Percentiles rank a stretch among this genome's conserved stretches.
Evolutionary conservation across 164 flowering plant species (phyloP).

Genomic region (Tetracentron sinense): DNA sequence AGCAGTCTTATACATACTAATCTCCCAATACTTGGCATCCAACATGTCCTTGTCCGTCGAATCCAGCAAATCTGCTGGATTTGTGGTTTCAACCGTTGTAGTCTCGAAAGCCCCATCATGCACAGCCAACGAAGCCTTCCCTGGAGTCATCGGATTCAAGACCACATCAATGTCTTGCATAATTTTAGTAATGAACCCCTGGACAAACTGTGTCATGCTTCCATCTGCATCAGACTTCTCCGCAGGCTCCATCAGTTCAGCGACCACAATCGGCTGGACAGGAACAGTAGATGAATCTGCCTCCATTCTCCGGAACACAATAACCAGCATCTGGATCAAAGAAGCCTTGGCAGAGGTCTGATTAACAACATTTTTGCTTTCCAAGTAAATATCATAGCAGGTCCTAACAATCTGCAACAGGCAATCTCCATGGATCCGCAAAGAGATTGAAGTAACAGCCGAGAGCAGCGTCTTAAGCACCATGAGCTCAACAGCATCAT

Average conservation of each 20-base stretch:
- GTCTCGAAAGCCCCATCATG: constrained; percentile 98
- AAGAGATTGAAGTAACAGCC: constrained; percentile 75
- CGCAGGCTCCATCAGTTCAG: constrained; percentile 87
- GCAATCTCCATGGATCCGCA: constrained; percentile 92
- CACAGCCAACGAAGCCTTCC: constrained; percentile 33
- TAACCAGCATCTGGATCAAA: constrained; percentile 90
- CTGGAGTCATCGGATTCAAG: constrained; percentile 55
- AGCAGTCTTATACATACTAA: constrained; percentile 98
- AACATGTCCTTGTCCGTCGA: constrained; percentile 99
- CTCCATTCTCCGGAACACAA: constrained; percentile 97
- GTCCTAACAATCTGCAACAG: constrained; percentile 85
- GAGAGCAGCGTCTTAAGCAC: constrained; percentile 76
- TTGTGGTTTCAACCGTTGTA: constrained; percentile 81
- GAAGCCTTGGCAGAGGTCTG: constrained; percentile 98
- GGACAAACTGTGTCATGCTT: constrained; percentile 79
- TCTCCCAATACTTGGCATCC: constrained; percentile 99
- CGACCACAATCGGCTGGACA: constrained; percentile 94
- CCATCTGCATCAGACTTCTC: constrained; percentile 80
- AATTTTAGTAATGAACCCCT: constrained; percentile 91
- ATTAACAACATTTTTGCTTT: constrained; percentile 85
- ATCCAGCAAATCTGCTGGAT: constrained; percentile 94
- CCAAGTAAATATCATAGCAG: constrained; percentile 87
- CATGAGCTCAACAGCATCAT: constrained; percentile 65
- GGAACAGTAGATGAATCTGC: constrained; percentile 97
- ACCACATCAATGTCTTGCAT: constrained; percentile 95